Evolutionary conservation across 78 protist genomes (phyloP).

Genomic region (Diacronema lutheri): DNA sequence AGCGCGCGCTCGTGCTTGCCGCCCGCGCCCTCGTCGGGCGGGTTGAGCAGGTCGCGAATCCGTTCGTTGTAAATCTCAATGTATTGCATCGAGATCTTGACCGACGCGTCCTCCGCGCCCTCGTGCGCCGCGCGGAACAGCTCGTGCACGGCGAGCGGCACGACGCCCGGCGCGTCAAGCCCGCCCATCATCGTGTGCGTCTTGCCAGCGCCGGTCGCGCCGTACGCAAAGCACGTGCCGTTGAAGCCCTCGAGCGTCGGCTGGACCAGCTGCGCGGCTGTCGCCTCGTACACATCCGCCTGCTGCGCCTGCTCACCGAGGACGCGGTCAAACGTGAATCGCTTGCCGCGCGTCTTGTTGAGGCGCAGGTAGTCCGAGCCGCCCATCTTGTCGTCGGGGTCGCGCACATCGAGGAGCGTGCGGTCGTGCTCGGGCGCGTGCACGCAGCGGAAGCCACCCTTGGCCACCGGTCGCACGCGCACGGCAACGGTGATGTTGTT

Average conservation of each 20-base stretch:
- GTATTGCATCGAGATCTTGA: neutral
- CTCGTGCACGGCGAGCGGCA: constrained; percentile 13
- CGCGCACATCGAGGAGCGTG: neutral
- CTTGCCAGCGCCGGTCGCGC: constrained; percentile 46
- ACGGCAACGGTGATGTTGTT: neutral
- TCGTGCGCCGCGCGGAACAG: neutral
- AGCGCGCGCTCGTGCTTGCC: too few relatives aligned
- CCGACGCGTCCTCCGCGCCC: neutral
- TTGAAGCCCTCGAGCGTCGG: constrained; percentile 23
- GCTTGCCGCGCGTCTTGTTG: neutral
- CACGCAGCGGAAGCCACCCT: too few relatives aligned
- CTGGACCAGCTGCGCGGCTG: neutral
- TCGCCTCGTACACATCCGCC: neutral
- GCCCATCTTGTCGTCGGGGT: constrained; percentile 27
- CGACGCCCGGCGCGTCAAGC: constrained; percentile 21
- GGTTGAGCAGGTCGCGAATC: constrained; percentile 10
- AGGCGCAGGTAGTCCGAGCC: constrained; percentile 4
- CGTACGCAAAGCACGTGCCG: constrained; percentile 40
- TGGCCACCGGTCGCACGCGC: neutral
- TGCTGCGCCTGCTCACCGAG: neutral
- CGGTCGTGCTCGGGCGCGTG: too few relatives aligned
- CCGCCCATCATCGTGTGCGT: too few relatives aligned
- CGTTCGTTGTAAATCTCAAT: constrained; percentile 36
- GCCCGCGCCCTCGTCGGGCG: neutral
- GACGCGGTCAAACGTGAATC: neutral